A percentile compares a stretch with the other conserved stretches of the same genome.
phyloP scores from a whole-genome alignment of 306 rosid genomes.

The Oemleria cerasiformis region DNA sequence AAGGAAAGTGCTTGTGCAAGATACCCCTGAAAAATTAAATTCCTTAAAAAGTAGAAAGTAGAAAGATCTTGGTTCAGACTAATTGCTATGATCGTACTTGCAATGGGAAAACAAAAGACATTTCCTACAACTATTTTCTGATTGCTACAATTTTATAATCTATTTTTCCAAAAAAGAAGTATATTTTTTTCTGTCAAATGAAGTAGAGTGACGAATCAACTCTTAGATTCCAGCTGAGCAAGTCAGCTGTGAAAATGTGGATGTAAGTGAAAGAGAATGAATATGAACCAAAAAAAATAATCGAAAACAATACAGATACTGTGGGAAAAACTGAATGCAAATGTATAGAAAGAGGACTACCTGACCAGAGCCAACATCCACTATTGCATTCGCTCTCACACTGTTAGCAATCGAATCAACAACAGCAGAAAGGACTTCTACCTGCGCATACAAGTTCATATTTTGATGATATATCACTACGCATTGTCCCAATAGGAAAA shows the following conservation, averaged over 20 bases:
- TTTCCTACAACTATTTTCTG: conserved; percentile 7
- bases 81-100: neutral
- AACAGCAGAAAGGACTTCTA: conserved; percentile 76
- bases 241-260: neutral
- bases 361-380: conserved; percentile 98
- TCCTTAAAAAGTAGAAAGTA: conserved; percentile 3
- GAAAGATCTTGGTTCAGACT: neutral
- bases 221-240: neutral
- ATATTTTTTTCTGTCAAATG: neutral
- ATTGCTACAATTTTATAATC: conserved; percentile 1
- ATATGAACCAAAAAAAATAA: neutral
- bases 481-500: conserved; percentile 14
- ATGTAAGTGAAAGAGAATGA: neutral
- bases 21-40: conserved; percentile 63
- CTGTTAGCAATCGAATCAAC: conserved; percentile 50
- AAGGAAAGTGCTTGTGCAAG: conserved; percentile 88
- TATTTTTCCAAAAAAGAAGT: neutral
- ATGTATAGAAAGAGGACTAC: conserved; percentile 35
- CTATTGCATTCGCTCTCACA: conserved; percentile 46
- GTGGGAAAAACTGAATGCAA: conserved; percentile 6
- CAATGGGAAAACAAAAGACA: neutral
- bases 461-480: conserved; percentile 19
- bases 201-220: neutral
- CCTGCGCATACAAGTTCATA: conserved; percentile 41
- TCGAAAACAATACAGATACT: neutral